Conservation (phyloP, 2,329 filamentous ascomycete genomes). For the Xylariaceae sp. region DNA sequence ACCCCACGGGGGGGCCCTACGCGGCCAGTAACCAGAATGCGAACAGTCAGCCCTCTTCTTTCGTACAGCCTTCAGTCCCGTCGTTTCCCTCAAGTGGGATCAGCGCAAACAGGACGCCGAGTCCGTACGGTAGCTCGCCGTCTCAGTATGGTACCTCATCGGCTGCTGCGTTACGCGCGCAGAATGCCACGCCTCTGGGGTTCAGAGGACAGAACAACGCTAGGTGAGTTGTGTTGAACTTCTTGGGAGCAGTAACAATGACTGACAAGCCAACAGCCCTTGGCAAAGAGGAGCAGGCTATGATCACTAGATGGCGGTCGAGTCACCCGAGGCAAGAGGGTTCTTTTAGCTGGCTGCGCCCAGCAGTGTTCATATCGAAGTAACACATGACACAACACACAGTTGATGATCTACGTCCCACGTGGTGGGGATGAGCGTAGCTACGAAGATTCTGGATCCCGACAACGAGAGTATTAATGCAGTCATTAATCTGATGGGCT, state of each 20-base stretch:
- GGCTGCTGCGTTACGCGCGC: constrained; percentile 32
- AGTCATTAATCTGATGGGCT: constrained; percentile 2
- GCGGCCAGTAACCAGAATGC: constrained; percentile 21
- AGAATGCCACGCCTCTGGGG: constrained; percentile 39
- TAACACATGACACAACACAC: constrained; percentile 28
- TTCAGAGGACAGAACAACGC: constrained; percentile 40
- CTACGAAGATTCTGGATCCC: constrained; percentile 20
- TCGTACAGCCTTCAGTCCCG: constrained; percentile 47
- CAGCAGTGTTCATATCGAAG: constrained; percentile 25
- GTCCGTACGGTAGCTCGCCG: constrained; percentile 31
- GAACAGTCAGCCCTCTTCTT: constrained; percentile 39
- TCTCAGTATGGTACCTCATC: constrained; percentile 27
- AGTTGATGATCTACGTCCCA: constrained; percentile 29
- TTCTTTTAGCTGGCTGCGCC: constrained; percentile 23
- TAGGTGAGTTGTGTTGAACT: constrained; percentile 36
- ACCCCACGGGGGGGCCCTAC: constrained; percentile 13
- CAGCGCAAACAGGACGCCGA: constrained; percentile 24
- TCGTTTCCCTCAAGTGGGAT: constrained; percentile 42
- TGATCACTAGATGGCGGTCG: constrained; percentile 38
- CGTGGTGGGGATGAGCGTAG: constrained; percentile 15
- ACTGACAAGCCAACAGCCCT: constrained; percentile 35
- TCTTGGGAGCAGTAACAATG: constrained; percentile 14
- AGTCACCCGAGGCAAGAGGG: constrained; percentile 19
- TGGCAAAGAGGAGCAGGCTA: constrained; percentile 57
- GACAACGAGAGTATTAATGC: constrained; percentile 3